These are phyloP conservation scores for Nematocida ironsii DNA, from an alignment of 371 early-diverging fungal genomes.

Conservation along the genomic window DNA sequence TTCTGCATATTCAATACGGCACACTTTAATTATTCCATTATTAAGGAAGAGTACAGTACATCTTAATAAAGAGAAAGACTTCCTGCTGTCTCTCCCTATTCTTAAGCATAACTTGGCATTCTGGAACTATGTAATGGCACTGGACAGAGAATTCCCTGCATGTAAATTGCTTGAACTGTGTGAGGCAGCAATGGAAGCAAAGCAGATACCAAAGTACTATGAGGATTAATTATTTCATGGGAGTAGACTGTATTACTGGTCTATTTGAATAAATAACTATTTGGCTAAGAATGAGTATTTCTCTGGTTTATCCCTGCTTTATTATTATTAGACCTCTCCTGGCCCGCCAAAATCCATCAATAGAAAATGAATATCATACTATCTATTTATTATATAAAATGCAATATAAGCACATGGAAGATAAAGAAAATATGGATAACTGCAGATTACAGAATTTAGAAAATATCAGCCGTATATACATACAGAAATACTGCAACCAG, in stretches of 20 bases:
- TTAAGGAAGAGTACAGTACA: not conserved
- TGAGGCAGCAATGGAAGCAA: not conserved
- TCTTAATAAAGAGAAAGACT: slow-evolving; percentile 29
- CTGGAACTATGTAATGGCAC: slow-evolving; percentile 51
- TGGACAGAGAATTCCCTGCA: slow-evolving; percentile 14
- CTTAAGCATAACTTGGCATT: slow-evolving; percentile 34
- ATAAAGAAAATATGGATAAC: not conserved
- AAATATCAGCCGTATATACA: not conserved
- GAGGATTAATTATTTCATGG: slow-evolving; percentile 13
- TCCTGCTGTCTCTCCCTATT: slow-evolving; percentile 14
- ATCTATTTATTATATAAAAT: too few relatives aligned
- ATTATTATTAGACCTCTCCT: too few relatives aligned
- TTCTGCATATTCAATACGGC: slow-evolving; percentile 33
- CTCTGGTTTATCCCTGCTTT: too few relatives aligned
- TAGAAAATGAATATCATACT: too few relatives aligned
- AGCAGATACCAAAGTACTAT: slow-evolving; percentile 1
- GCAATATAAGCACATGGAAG: not conserved
- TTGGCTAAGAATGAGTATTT: too few relatives aligned
- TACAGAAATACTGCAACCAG: not conserved
- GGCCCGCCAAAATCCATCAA: too few relatives aligned
- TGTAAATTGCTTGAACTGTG: not conserved
- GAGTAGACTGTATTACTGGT: too few relatives aligned
- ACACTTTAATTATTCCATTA: slow-evolving; percentile 19
- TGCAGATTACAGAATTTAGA: too few relatives aligned
- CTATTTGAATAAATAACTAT: too few relatives aligned